Evolutionary conservation across 169 alveolate species (phyloP), one percentile per base, ranked within the genome.

Genomic region (Plasmodium inui): DNA sequence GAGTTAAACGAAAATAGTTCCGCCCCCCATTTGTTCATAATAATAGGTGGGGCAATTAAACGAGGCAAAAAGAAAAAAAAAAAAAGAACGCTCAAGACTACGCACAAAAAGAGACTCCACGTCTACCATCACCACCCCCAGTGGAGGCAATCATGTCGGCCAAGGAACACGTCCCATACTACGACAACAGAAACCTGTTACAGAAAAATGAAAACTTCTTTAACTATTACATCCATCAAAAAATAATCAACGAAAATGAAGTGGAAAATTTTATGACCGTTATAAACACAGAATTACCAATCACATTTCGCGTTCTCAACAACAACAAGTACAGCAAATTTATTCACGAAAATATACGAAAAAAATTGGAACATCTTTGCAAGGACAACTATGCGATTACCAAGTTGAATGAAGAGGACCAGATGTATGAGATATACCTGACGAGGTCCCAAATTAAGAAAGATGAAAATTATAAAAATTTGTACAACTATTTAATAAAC

Each of bases 401-500:
- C 7, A 67, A 91, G 74, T 82, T 91, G 83, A 91, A 91, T 70
- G 92, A 91, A 91, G 85, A 82, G 74, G 95, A 91, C 57, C 61
- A 91, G 4, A 91, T 91, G 71, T 91, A 91, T 78, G 95, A 91
- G 55, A 80, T 91, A 32, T 82, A 91, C 55, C 46, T 91, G 83
- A 91, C 94, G 30, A 93, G 95, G 73, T 53, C 95, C 50, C 74
- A 95, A 55, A 88, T 97, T 44, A 92, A 96, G 55, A 97, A 92
- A 91, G 91, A 96, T 46, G 95, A 92, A 83, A 81, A 90, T 67
- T 72, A 92, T 50, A 81, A 80, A 50, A 76, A 86, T 57, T 93
- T 97, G 28, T 96, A 95, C 83, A 80, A 57, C 46, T 95, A 96
- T 91, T 96, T 97, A 96, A 96, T 95, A 44, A 95, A 95, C 74